These are phyloP conservation scores for Diaporthe australafricana DNA, from an alignment of 2,329 filamentous ascomycete species.

Conservation along the genomic window DNA sequence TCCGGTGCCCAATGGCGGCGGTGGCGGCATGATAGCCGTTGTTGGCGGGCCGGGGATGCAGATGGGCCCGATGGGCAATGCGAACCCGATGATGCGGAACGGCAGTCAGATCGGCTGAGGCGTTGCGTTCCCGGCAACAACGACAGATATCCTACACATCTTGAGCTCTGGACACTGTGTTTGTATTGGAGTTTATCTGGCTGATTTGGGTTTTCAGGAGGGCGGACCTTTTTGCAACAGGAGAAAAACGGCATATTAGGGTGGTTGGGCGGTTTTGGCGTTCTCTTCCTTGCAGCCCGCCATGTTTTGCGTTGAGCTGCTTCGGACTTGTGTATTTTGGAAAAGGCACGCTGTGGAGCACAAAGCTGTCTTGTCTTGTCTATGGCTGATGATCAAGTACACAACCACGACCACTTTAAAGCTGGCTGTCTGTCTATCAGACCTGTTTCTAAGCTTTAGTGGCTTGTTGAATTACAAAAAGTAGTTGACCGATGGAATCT, in stretches of 20 bases:
- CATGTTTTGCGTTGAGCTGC: background rate
- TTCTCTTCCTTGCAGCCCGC: background rate
- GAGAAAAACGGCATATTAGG: constrained; percentile 7
- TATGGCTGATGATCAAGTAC: constrained; percentile 21
- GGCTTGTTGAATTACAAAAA: background rate
- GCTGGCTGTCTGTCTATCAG: background rate
- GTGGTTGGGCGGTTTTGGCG: constrained; percentile 1
- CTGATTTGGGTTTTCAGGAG: background rate
- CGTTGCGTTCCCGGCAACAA: background rate
- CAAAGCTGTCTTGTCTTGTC: background rate
- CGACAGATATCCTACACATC: background rate
- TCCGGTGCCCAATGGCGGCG: background rate
- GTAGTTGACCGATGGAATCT: background rate
- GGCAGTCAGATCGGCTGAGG: constrained; percentile 34
- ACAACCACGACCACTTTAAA: background rate
- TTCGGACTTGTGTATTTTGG: background rate
- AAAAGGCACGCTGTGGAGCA: constrained; percentile 1
- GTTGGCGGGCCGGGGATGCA: constrained; percentile 30
- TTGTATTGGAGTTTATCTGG: constrained; percentile 3
- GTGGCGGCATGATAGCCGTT: constrained; percentile 27
- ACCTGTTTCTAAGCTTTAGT: background rate
- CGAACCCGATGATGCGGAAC: constrained; percentile 31
- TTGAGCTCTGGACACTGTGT: background rate
- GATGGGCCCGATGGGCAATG: constrained; percentile 19
- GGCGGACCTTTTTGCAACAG: background rate